Conservation (phyloP, 306 rosid genomes). For the Glycine latifolia region DNA sequence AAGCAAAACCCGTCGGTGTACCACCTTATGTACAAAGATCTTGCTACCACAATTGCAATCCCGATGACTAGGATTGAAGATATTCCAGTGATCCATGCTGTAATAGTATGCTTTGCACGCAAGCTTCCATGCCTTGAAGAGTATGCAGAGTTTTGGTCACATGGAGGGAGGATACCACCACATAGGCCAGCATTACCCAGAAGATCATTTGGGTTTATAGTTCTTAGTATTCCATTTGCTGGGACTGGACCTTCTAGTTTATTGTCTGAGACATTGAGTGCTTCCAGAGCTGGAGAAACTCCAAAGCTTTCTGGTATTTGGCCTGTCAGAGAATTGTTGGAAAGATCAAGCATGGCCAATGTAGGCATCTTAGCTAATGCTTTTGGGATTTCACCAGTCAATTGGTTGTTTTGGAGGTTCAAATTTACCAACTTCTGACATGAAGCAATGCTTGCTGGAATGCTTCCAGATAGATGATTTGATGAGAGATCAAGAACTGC, state of each 20-base stretch:
- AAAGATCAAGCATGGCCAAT: conserved; percentile 85
- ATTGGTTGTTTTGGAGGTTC: conserved; percentile 82
- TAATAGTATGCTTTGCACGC: conserved; percentile 62
- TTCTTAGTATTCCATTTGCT: conserved; percentile 75
- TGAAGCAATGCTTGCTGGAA: conserved; percentile 85
- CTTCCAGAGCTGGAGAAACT: conserved; percentile 87
- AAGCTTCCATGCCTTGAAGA: conserved; percentile 53
- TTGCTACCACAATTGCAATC: conserved; percentile 60
- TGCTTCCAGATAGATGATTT: conserved; percentile 73
- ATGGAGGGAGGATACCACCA: conserved; percentile 78
- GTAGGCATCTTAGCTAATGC: conserved; percentile 78
- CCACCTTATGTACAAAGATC: conserved; percentile 71
- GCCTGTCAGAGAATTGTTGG: conserved; percentile 91
- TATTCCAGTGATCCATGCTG: conserved; percentile 78
- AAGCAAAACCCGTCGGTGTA: conserved; percentile 81
- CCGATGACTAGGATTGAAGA: conserved; percentile 63
- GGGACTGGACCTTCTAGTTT: conserved; percentile 87
- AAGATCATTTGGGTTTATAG: conserved; percentile 83
- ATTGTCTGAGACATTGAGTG: conserved; percentile 83
- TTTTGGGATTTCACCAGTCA: conserved; percentile 81
- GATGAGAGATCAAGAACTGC: conserved; percentile 85
- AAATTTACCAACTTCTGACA: conserved; percentile 84
- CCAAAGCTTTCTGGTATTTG: conserved; percentile 86
- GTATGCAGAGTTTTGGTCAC: conserved; percentile 57
- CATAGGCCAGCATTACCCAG: conserved; percentile 82